Base-by-base conservation (phyloP, 2,329 filamentous ascomycete species). In the Neonectria ditissima region DNA sequence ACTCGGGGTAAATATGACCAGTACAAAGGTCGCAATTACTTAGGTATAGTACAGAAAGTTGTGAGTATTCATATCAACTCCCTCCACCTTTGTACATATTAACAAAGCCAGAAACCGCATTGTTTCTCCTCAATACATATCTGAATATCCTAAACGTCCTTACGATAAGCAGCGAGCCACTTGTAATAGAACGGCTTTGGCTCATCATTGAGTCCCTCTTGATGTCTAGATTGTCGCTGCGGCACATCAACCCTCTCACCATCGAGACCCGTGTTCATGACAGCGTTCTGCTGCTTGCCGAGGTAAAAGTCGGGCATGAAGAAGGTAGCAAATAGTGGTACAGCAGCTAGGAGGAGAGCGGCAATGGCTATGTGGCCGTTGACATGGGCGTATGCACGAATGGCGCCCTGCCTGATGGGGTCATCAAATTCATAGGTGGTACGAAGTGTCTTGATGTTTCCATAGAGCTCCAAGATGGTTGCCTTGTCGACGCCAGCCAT, bases 241-340 rank as follows among this genome's bases (percentile, higher is more conserved):
- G 74, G 71, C 3, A 75, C 67, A 53, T 72, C 65, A 2, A 76
- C 68, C 7, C 48, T 10, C 56, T 75, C 70, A 3, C 75, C 75
- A 53, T 76, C 75, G 1, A 77, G 72, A 56, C 75, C 75, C 28
- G 60, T 77, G 66, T 76, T 77, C 5, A 66, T 77, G n/a, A 72
- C 74, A 8, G 76, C 76, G 22, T 78, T 77, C 66, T 78, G 76
- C 59, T 76, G 72, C 66, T 76, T 74, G 62, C 76, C 78, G 1
- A 78, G 69, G 53, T 77, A 78, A 67, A 65, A 82, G 71, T 82
- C 75, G 47, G 80, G 79, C 79, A 81, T 80, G 65, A 79, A 80
- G 22, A 81, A 69, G 1, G 78, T 69, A 4, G 77, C 78, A 28
- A 80, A 52, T 0, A 80, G 45, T 1, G 79, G 74, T 0, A 81